Conservation (phyloP, 495 filamentous ascomycete species). For the Viridothelium virens region DNA sequence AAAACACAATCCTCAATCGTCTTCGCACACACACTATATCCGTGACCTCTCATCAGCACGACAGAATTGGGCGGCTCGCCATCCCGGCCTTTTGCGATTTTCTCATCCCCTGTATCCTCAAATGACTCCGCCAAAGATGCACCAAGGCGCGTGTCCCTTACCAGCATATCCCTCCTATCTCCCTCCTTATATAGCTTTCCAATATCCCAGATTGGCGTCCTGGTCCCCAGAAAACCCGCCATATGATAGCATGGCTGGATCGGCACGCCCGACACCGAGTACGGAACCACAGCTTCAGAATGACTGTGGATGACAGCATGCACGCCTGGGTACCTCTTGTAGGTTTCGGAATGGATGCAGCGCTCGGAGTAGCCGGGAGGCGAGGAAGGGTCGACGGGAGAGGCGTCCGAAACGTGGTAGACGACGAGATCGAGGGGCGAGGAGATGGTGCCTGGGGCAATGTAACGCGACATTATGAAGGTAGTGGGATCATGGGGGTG, state of each 20-base stretch:
- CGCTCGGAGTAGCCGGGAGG: conserved; percentile 40
- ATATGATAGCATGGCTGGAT: conserved; percentile 39
- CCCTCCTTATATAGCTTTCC: conserved; percentile 22
- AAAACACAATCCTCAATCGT: conserved; percentile 39
- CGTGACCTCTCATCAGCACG: conserved; percentile 45
- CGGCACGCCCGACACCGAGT: conserved; percentile 35
- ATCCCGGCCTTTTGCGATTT: neutral
- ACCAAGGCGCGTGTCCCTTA: conserved; percentile 35
- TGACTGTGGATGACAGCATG: conserved; percentile 45
- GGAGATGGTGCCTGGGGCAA: conserved; percentile 42
- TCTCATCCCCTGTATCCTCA: conserved; percentile 18
- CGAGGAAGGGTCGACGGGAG: conserved; percentile 33
- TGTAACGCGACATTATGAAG: conserved; percentile 42
- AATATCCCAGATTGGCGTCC: conserved; percentile 36
- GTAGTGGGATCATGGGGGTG: conserved; percentile 35
- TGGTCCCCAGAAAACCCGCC: conserved; percentile 28
- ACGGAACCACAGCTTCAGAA: conserved; percentile 41
- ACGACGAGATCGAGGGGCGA: conserved; percentile 39
- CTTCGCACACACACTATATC: conserved; percentile 38
- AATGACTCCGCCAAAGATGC: conserved; percentile 29
- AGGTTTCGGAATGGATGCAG: conserved; percentile 48
- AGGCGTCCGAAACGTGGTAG: conserved; percentile 37
- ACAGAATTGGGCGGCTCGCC: conserved; percentile 30
- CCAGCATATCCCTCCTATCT: conserved; percentile 38
- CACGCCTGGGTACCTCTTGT: conserved; percentile 37